phyloP scores from a whole-genome alignment of 164 flowering plant species.

The Dillenia suffruticosa region DNA sequence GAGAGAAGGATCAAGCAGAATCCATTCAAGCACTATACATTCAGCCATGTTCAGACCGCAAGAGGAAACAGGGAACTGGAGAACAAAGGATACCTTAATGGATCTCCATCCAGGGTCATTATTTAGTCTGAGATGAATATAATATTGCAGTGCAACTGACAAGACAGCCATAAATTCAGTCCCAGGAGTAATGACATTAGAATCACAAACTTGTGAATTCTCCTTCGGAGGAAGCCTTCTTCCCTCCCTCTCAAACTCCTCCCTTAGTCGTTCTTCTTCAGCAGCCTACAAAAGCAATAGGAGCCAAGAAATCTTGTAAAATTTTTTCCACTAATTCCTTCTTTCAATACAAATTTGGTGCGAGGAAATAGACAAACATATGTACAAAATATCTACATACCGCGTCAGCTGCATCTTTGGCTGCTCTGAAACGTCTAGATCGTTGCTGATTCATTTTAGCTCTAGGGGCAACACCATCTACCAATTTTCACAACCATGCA shows the following conservation, averaged over 20 bases:
- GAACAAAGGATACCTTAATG: constrained; percentile 53
- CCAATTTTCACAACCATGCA: constrained; percentile 9
- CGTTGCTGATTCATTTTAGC: constrained; percentile 99
- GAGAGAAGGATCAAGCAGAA: constrained; percentile 3
- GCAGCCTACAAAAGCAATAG: constrained; percentile 52
- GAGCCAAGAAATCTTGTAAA: too few species aligned
- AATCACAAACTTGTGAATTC: constrained; percentile 80
- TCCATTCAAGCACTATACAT: not conserved
- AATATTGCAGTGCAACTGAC: constrained; percentile 85
- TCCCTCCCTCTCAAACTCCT: constrained; percentile 90
- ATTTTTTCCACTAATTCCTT: too few species aligned
- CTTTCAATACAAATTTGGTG: too few species aligned
- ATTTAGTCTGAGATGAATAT: constrained; percentile 79
- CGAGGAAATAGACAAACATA: too few species aligned
- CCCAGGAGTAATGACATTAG: constrained; percentile 96
- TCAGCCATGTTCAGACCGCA: too few species aligned
- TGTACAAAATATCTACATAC: constrained; percentile 26
- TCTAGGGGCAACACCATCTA: constrained; percentile 98
- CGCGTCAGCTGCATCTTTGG: constrained; percentile 95
- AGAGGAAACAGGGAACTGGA: not conserved
- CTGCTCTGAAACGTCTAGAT: constrained; percentile 94
- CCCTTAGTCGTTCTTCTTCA: constrained; percentile 77
- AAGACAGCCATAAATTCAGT: constrained; percentile 91
- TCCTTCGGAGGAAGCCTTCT: constrained; percentile 86
- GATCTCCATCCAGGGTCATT: constrained; percentile 92